Evolutionary conservation across 768 basidiomycete genomes (phyloP), one percentile per base, ranked within the genome.

Genomic region (Phanerochaete sordida): DNA sequence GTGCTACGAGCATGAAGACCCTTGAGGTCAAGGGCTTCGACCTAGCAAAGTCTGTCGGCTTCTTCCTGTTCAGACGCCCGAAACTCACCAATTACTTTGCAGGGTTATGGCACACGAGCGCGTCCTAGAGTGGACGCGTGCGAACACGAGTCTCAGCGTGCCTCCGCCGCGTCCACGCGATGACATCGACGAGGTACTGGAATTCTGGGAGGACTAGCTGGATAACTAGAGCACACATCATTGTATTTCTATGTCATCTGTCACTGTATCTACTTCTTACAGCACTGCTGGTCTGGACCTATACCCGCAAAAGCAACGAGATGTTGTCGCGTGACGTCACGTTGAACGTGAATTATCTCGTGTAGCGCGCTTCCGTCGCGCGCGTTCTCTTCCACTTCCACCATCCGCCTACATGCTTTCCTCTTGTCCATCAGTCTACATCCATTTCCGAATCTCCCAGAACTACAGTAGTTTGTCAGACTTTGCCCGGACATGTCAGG

Each of bases 21-120:
- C 75, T 91, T 19, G 82, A 91, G 68, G 84, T 91, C 8, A 71
- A 83, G n/a, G 82, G 82, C 64, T 91, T 91, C 67, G 72, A 85
- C 64, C 71, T 81, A 0, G 68, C 71, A 35, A 90, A 82, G 87
- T 86, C 64, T n/a, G 53, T 35, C 15, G 12, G 2, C 13, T 28
- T 33, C n/a, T 33, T 3, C 16, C 31, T 37, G 21, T 43, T 12
- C 7, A 26, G 24, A 33, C 30, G 24, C 2, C 24, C 2, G 23
- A 16, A 27, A 13, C 4, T 27, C 27, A 27, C 37, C 23, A 19
- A 52, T n/a, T 35, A 1, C 19, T 52, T 6, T n/a, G 4, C 66
- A 90, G 88, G 68, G 84, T 90, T 15, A 74, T 76, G 65, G 88
- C 84, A 5, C 85, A 90, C 69, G 82, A 83, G 6, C 79, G 80